Evolutionary conservation across 345 rosid species (phyloP).

Genomic region (Eucalyptus marginata): DNA sequence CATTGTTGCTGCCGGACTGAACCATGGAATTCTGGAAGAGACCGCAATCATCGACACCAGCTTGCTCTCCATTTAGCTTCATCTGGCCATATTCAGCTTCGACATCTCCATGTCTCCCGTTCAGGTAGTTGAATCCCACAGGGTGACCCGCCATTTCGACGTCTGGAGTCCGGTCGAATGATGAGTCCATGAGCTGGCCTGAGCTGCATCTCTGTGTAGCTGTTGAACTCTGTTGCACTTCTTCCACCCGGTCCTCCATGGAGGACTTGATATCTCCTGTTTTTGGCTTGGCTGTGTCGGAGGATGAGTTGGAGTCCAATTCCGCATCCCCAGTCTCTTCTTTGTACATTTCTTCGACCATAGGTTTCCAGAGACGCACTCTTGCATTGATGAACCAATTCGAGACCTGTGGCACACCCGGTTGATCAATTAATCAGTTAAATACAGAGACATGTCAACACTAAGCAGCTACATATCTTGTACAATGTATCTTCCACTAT

Average conservation of each 20-base stretch:
- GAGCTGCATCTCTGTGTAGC: slow-evolving; percentile 23
- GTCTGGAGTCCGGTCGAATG: slow-evolving; percentile 6
- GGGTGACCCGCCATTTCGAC: slow-evolving; percentile 22
- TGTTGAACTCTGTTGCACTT: slow-evolving; percentile 42
- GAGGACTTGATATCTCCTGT: slow-evolving; percentile 10
- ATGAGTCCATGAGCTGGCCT: slow-evolving; percentile 33
- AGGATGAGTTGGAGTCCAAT: slow-evolving; percentile 64
- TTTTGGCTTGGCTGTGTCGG: slow-evolving; percentile 36
- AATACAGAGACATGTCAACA: not conserved
- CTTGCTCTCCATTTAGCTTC: slow-evolving; percentile 22
- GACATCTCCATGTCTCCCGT: slow-evolving; percentile 5
- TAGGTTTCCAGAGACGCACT: slow-evolving; percentile 98
- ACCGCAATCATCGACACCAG: slow-evolving; percentile 13
- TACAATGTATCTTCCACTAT: not conserved
- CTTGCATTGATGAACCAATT: slow-evolving; percentile 99
- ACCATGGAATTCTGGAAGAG: slow-evolving; percentile 28
- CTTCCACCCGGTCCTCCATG: slow-evolving; percentile 30
- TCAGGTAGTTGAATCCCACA: slow-evolving; percentile 13
- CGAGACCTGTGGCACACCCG: slow-evolving; percentile 44
- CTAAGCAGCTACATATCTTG: not conserved
- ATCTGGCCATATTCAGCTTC: slow-evolving; percentile 22
- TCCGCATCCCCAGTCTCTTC: slow-evolving; percentile 77
- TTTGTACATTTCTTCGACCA: slow-evolving; percentile 99
- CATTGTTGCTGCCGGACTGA: slow-evolving; percentile 14
- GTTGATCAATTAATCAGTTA: not conserved